These are phyloP conservation scores for Aspergillus coremiiformis DNA, from an alignment of 495 filamentous ascomycete species.

Conservation along the genomic window DNA sequence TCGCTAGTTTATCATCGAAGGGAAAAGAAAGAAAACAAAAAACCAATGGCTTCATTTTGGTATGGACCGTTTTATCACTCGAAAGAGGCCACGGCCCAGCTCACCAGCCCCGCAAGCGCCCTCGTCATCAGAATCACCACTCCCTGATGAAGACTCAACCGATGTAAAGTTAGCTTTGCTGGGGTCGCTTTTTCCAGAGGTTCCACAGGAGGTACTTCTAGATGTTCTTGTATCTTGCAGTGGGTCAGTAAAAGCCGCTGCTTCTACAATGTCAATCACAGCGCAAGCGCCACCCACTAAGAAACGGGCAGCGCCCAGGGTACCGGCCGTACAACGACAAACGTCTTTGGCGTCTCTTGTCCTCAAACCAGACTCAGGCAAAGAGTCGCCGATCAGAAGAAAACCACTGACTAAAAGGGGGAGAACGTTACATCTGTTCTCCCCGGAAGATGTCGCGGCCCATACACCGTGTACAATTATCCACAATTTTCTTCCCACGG, in stretches of 20 bases:
- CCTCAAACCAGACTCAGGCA: constrained; percentile 19
- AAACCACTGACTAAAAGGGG: constrained; percentile 61
- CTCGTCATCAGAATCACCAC: background rate
- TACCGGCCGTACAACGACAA: constrained; percentile 29
- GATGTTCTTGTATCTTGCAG: constrained; percentile 71
- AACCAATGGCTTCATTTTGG: background rate
- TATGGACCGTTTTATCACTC: constrained; percentile 54
- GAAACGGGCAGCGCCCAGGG: constrained; percentile 18
- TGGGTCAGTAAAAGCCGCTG: constrained; percentile 63
- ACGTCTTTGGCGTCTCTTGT: constrained; percentile 44
- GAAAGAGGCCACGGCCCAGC: constrained; percentile 41
- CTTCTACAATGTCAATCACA: constrained; percentile 45
- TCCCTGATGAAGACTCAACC: constrained; percentile 61
- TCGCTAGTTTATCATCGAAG: background rate
- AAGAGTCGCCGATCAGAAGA: constrained; percentile 21
- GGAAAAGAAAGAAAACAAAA: background rate
- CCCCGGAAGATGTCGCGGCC: constrained; percentile 66
- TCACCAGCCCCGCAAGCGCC: background rate
- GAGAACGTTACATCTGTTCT: constrained; percentile 71
- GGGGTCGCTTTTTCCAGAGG: constrained; percentile 60
- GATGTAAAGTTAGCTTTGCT: constrained; percentile 84
- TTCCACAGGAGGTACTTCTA: constrained; percentile 59
- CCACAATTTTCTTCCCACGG: constrained; percentile 74
- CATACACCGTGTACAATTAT: constrained; percentile 86
- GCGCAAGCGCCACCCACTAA: constrained; percentile 19